phyloP scores from a whole-genome alignment of 257 asterid species.

The Solanum bukasovii region DNA sequence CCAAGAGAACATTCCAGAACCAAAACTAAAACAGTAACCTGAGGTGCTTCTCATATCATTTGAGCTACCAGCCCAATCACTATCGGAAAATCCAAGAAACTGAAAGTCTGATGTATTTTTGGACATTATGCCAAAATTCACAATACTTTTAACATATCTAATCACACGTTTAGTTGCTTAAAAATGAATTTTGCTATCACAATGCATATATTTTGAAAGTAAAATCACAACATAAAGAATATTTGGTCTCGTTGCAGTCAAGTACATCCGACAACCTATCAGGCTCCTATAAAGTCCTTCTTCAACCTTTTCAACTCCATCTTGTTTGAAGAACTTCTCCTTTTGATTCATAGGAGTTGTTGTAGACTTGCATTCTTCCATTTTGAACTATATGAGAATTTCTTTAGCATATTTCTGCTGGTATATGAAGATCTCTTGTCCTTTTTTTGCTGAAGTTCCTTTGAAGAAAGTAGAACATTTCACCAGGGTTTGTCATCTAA shows the following conservation, averaged over 20 bases:
- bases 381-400: neutral
- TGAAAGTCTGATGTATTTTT: neutral
- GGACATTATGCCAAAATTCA: neutral
- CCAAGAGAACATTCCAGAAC: neutral
- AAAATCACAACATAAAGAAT: neutral
- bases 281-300: neutral
- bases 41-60: neutral
- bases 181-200: neutral
- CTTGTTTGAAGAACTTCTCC: neutral
- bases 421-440: neutral
- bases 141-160: neutral
- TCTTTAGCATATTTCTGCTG: neutral
- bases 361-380: neutral
- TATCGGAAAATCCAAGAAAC: neutral
- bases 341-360: neutral
- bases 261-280: neutral
- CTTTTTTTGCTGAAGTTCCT: neutral
- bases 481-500: neutral
- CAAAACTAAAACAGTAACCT: neutral
- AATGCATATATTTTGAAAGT: neutral
- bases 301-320: neutral
- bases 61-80: neutral
- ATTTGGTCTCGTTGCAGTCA: neutral
- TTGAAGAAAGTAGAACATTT: too few relatives aligned
- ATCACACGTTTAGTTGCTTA: neutral